Evolutionary conservation across 2,329 filamentous ascomycete species (phyloP), one percentile per base, ranked within the genome.

Genomic region (Cercospora sojina): DNA sequence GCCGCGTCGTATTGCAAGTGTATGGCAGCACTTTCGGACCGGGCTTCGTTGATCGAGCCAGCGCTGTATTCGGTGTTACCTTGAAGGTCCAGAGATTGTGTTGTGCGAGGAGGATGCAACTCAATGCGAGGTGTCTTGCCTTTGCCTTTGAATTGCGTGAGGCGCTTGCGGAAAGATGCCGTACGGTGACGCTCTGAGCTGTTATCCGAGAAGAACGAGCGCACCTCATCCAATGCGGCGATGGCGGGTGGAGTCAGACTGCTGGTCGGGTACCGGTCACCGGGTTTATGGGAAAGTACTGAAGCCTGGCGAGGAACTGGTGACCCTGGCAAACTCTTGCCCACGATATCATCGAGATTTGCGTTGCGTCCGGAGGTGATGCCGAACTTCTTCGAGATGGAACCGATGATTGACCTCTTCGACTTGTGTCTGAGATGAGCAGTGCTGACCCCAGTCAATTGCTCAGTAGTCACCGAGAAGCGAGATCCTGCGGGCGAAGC

Each of bases 261-360:
- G 60, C 80, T 81, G 9, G 80, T 82, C 27, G 82, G 82, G 70
- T 84, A 84, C 27, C 82, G 80, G 65, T 84, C 82, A 47, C 82
- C 82, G 29, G 79, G 78, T 59, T 77, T 78, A 72, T 77, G 76
- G 4, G 74, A 69, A 16, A 58, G 43, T 23, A 65, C 66, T 12
- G 68, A 73, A 20, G 64, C 60, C 29, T 64, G 66, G 20, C 63
- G 67, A 16, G 64, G 66, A 23, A 69, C 59, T 16, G 68, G 69
- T 5, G 70, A 72, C 10, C 59, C 62, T 16, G 64, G 59, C 13
- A 68, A 38, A 27, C 57, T 71, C 61, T 68, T 70, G 38, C 61
- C 47, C 8, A 64, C 69, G 32, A 32, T 57, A 23, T 70, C 69
- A 23, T 71, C 70, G 9, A 35, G 25, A 3, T 59, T 51, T 43